phyloP scores from a whole-genome alignment of 176 grass and related monocot genomes.

The Cenchrus purpureus region DNA sequence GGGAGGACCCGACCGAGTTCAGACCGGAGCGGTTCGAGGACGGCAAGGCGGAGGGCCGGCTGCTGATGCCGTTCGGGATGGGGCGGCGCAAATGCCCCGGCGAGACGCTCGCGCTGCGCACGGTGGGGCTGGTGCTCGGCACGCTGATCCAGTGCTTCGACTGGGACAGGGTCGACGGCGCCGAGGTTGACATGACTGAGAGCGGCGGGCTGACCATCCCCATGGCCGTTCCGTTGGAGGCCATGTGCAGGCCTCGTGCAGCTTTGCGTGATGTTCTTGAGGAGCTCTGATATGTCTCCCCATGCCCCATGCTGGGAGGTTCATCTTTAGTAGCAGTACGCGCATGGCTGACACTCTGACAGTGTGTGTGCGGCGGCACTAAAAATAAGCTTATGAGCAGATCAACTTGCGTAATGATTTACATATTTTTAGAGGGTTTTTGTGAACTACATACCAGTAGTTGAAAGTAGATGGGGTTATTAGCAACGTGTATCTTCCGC shows the following conservation, averaged over 20 bases:
- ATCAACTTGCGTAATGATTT: neutral
- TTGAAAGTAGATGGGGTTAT: neutral
- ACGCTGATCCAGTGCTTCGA: constrained; percentile 21
- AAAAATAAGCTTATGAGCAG: neutral
- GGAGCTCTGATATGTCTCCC: neutral
- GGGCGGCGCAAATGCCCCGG: constrained; percentile 15
- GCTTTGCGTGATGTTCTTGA: neutral
- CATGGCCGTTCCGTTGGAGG: constrained; percentile 2
- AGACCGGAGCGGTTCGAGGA: constrained; percentile 55
- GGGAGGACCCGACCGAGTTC: constrained; percentile 47
- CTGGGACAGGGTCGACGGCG: neutral
- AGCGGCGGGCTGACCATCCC: neutral
- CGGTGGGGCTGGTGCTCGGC: neutral
- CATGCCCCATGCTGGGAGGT: neutral
- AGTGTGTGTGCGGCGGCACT: neutral
- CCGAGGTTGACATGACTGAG: neutral
- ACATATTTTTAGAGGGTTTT: neutral
- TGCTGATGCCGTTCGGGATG: constrained; percentile 24
- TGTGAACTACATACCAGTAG: neutral
- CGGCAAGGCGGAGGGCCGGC: neutral
- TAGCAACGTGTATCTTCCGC: neutral
- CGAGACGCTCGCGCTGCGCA: constrained; percentile 1
- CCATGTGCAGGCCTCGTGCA: constrained; percentile 1
- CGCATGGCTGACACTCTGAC: neutral
- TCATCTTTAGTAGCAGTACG: neutral